Conservation (phyloP, 441 rosid species). For the Adansonia grandidieri region DNA sequence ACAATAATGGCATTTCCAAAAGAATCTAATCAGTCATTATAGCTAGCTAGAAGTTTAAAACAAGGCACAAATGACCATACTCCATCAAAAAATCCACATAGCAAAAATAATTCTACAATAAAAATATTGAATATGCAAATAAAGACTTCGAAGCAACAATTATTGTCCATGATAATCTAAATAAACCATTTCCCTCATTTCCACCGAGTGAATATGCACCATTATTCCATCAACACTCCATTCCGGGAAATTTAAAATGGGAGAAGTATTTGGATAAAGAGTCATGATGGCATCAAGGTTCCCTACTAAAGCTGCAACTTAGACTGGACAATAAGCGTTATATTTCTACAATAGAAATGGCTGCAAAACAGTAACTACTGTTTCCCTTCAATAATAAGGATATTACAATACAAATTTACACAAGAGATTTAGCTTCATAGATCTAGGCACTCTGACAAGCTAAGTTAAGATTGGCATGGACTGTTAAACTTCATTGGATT, state of each 20-base stretch:
- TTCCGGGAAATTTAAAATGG: not conserved
- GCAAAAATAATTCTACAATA: not conserved
- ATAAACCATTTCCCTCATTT: not conserved
- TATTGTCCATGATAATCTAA: not conserved
- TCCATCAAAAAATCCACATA: not conserved
- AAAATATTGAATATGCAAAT: not conserved
- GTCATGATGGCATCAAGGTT: slow-evolving; percentile 1
- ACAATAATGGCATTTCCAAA: not conserved
- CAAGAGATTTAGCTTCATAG: no score
- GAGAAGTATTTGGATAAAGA: not conserved
- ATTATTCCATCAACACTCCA: slow-evolving; percentile 20
- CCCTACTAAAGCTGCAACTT: not conserved
- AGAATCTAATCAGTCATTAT: not conserved
- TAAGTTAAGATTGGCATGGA: not conserved
- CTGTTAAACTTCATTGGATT: not conserved
- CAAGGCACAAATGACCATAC: not conserved
- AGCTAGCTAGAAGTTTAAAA: not conserved
- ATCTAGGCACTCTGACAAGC: not conserved
- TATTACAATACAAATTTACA: not conserved
- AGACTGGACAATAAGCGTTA: not conserved
- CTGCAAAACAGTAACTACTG: not conserved
- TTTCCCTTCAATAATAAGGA: not conserved
- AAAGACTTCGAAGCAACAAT: not conserved
- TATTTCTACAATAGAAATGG: not conserved
- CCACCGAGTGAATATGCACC: not conserved